phyloP scores from a whole-genome alignment of 2,329 filamentous ascomycete genomes.

The Cylindrodendrum hubeiense region DNA sequence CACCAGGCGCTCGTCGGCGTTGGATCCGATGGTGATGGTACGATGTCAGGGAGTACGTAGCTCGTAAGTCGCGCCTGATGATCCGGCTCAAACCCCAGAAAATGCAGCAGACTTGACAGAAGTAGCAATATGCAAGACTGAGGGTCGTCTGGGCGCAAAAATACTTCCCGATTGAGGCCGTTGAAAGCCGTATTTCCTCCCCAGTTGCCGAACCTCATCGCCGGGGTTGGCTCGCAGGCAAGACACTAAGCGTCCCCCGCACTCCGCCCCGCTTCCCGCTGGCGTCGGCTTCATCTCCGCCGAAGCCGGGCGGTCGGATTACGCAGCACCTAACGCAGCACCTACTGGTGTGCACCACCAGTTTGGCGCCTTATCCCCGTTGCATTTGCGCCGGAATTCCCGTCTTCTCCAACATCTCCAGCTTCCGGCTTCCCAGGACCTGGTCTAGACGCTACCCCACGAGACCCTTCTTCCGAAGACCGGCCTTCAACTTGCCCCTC shows the following conservation, averaged over 20 bases:
- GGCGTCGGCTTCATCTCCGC: constrained; percentile 20
- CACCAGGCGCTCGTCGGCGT: background rate
- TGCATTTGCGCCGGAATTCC: constrained; percentile 24
- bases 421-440: background rate
- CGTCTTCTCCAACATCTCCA: constrained; percentile 5
- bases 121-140: constrained; percentile 5
- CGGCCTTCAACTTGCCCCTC: background rate
- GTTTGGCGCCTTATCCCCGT: constrained; percentile 19
- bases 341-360: too few relatives aligned
- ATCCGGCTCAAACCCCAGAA: background rate
- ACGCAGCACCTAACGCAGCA: constrained; percentile 11
- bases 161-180: constrained; percentile 1
- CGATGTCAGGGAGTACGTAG: background rate
- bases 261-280: constrained; percentile 28
- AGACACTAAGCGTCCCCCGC: constrained; percentile 13
- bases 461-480: constrained; percentile 8
- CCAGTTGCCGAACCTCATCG: constrained; percentile 24
- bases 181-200: background rate
- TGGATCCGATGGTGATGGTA: background rate
- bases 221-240: background rate
- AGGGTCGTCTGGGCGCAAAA: background rate
- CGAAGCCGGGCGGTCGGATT: constrained; percentile 26
- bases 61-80: background rate
- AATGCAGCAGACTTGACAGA: background rate
- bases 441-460: background rate